Conservation (phyloP, 2,329 filamentous ascomycete genomes). For the Blastomyces parvus region DNA sequence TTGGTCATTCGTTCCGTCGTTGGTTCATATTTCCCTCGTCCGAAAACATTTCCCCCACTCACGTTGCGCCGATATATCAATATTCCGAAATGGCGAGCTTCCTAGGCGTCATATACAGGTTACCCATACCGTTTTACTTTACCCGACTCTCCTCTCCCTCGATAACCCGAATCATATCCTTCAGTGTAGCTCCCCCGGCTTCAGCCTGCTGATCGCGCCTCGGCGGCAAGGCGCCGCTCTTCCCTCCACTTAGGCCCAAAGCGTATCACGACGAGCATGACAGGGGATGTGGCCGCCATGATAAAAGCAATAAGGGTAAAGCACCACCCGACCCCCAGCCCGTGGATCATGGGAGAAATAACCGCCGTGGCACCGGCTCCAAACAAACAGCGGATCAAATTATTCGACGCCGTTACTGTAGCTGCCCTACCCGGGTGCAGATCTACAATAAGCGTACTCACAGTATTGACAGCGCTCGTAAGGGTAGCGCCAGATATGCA, state of each 20-base stretch:
- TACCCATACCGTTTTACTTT: not conserved
- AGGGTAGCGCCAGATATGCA: conserved; percentile 45
- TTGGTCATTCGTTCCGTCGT: not conserved
- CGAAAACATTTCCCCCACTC: not conserved
- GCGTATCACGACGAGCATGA: conserved; percentile 23
- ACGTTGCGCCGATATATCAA: not conserved
- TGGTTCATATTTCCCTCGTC: not conserved
- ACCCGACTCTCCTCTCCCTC: not conserved
- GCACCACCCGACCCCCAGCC: conserved; percentile 35
- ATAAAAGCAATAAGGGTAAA: conserved; percentile 33
- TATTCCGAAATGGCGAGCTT: not conserved
- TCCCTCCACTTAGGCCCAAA: conserved; percentile 25
- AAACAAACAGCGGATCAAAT: conserved; percentile 45
- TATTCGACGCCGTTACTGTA: conserved; percentile 45
- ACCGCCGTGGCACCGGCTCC: conserved; percentile 43
- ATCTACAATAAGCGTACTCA: conserved; percentile 46
- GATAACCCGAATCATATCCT: not conserved
- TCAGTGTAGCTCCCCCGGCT: too few relatives aligned
- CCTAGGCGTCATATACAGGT: not conserved
- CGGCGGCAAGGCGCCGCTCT: conserved; percentile 15
- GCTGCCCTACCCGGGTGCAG: conserved; percentile 43
- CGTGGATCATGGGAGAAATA: conserved; percentile 31
- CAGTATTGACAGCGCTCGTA: conserved; percentile 40
- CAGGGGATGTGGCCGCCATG: conserved; percentile 27
- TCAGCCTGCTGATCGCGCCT: not conserved